These are phyloP conservation scores for Penicillium sp. DNA, from an alignment of 2,329 filamentous ascomycete genomes.

Conservation along the genomic window DNA sequence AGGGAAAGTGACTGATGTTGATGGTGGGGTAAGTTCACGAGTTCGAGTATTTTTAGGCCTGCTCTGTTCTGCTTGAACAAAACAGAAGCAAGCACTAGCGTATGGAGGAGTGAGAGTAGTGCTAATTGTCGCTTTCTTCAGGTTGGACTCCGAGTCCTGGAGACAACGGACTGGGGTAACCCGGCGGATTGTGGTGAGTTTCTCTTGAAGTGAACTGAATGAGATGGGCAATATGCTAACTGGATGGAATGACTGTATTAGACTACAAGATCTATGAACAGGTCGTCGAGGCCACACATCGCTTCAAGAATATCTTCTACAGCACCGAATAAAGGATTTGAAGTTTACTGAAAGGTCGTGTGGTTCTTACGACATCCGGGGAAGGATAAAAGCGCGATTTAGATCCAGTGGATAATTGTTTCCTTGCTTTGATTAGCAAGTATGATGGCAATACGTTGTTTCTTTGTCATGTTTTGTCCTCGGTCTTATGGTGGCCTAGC, in stretches of 20 bases:
- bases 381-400: background rate
- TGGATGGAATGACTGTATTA: slow-evolving; percentile 34
- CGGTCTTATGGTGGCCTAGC: background rate
- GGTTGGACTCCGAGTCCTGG: slow-evolving; percentile 43
- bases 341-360: background rate
- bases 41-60: background rate
- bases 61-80: background rate
- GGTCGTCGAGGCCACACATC: slow-evolving; percentile 84
- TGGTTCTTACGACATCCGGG: background rate
- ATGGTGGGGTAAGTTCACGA: slow-evolving; percentile 36
- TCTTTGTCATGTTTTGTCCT: background rate
- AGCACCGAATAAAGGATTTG: slow-evolving; percentile 38
- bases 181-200: slow-evolving; percentile 40
- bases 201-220: background rate
- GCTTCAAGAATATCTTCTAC: slow-evolving; percentile 79
- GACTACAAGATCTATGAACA: slow-evolving; percentile 75
- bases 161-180: slow-evolving; percentile 45
- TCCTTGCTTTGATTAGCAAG: background rate
- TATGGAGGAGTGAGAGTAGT: too few relatives aligned
- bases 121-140: background rate
- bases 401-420: background rate
- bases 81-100: background rate
- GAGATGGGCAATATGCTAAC: background rate
- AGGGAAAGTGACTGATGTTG: slow-evolving; percentile 46
- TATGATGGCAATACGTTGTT: background rate